A percentile compares a stretch with the other conserved stretches of the same genome.
These are phyloP conservation scores for Lanmaoa pseudosensibilis DNA, from an alignment of 768 basidiomycete genomes.

Conservation along the genomic window DNA sequence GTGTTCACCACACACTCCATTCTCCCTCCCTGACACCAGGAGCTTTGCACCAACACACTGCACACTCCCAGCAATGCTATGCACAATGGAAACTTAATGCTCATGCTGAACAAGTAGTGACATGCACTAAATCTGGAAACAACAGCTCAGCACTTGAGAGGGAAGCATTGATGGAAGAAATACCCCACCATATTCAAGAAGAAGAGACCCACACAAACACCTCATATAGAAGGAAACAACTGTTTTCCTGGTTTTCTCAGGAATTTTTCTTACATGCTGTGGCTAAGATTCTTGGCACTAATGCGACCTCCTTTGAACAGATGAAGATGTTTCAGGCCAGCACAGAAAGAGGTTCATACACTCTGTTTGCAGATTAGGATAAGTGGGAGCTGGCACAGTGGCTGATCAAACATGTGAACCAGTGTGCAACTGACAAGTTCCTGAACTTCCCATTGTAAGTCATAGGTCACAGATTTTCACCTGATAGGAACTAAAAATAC, in stretches of 20 bases:
- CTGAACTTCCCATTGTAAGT: not conserved
- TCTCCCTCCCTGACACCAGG: no score
- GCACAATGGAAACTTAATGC: not conserved
- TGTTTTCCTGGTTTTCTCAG: no score
- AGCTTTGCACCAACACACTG: not conserved
- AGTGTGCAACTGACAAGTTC: not conserved
- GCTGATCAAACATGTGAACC: constrained; percentile 1
- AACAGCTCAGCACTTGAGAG: not conserved
- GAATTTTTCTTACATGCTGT: no score
- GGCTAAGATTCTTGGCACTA: no score
- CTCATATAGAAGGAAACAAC: no score
- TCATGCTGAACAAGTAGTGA: not conserved
- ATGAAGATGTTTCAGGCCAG: not conserved
- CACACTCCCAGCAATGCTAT: not conserved
- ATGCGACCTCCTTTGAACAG: no score
- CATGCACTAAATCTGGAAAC: not conserved
- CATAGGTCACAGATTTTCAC: no score
- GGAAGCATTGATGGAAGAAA: no score
- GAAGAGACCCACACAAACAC: no score
- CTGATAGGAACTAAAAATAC: no score
- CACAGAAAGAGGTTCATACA: not conserved
- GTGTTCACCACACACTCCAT: no score
- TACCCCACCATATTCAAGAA: no score
- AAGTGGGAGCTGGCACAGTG: not conserved
- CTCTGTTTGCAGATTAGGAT: not conserved